These are phyloP conservation scores for Leptodermis oblonga DNA, from an alignment of 257 asterid genomes.

Conservation along the genomic window DNA sequence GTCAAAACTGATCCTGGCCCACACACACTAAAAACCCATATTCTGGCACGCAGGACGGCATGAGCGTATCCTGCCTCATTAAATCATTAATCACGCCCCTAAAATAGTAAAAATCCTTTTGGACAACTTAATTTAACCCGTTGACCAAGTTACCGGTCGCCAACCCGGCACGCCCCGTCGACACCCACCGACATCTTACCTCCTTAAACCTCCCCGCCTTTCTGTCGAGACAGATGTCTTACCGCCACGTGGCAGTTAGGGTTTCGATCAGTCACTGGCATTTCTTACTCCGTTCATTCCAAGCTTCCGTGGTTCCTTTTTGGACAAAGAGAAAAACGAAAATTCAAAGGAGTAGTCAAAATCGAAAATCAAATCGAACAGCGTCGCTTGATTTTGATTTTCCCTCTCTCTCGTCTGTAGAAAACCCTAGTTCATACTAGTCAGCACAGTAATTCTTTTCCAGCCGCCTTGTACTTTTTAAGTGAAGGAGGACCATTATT, in stretches of 20 bases:
- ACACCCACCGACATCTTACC: constrained; percentile 4
- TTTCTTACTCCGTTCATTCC: background rate
- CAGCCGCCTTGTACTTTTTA: constrained; percentile 55
- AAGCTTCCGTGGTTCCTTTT: background rate
- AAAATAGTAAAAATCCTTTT: background rate
- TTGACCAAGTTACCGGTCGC: constrained; percentile 6
- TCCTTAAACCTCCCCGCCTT: background rate
- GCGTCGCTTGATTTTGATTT: background rate
- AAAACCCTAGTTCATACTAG: constrained; percentile 30
- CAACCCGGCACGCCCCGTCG: background rate
- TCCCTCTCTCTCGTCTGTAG: constrained; percentile 32
- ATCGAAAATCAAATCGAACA: constrained; percentile 21
- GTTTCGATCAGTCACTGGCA: background rate
- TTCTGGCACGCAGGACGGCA: background rate
- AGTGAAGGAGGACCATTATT: background rate
- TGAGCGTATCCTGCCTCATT: constrained; percentile 7
- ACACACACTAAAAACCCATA: background rate
- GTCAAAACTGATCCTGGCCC: constrained; percentile 5
- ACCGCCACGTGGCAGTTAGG: constrained; percentile 13
- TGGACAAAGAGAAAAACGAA: background rate
- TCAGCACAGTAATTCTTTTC: constrained; percentile 17
- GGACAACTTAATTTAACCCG: background rate
- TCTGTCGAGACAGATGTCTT: background rate
- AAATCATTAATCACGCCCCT: background rate
- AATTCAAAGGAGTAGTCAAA: background rate